Evolutionary conservation across 2,329 filamentous ascomycete genomes (phyloP), one percentile per base, ranked within the genome.

Genomic region (Plectosphaerella sp.): DNA sequence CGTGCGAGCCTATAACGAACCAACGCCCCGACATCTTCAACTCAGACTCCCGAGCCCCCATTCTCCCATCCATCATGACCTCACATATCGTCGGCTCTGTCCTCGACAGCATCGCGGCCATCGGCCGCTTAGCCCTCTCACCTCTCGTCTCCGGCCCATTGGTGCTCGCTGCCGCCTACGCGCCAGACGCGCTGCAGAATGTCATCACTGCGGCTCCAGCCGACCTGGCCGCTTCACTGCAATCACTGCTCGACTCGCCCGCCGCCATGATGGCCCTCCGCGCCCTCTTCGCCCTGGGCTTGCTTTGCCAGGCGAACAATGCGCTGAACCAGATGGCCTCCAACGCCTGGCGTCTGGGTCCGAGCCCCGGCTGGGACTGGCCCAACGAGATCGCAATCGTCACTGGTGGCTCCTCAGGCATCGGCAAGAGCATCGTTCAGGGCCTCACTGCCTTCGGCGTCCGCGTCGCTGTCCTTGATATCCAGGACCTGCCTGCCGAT

Each of bases 301-400:
- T 86, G 18, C 58, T 75, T 9, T 68, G 73, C 28, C 71, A 70
- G 51, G 57, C 79, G 15, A 82, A 76, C 61, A 64, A 63, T 12
- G 81, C 74, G 64, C 66, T 84, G 12, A 82, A 80, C 59, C 66
- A 70, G 2, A 70, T 75, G 2, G 71, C 70, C 2, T 57, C 73
- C 52, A 75, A 79, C 63, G 77, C 77, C 62, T 82, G 76, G 72
- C 71, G 63, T 2, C 63, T 59, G 12, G 80, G 83, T 59, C 68
- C 64, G 41, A 87, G 86, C 68, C 76, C 83, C 63, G 91, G 87
- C 86, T 70, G 74, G 22, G 78, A 76, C 49, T 87, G 91, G 70
- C 76, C 91, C 48, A 84, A 88, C 3, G 72, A 91, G 42, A 76
- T 92, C 18, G 72, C 73, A 1, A 65, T 76, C 5, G 68, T 76